Conservation (phyloP, 2,329 filamentous ascomycete genomes). For the Neofusicoccum umdonicola region DNA sequence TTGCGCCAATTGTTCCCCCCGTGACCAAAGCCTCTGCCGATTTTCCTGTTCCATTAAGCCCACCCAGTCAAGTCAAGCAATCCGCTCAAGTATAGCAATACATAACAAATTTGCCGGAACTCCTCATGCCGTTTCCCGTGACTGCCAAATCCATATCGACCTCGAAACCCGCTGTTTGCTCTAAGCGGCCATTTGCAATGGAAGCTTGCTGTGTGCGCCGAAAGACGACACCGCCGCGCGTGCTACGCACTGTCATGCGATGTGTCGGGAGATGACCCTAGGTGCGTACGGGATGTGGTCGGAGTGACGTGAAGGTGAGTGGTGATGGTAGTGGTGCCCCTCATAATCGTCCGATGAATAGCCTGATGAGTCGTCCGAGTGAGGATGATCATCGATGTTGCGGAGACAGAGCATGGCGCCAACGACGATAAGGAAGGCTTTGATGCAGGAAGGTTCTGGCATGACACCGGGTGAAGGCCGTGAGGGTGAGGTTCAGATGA, state of each 20-base stretch:
- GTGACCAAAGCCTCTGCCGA: too few relatives aligned
- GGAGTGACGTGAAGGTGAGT: background rate
- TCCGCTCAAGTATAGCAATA: background rate
- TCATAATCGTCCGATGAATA: background rate
- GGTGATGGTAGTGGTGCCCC: too few relatives aligned
- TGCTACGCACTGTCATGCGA: background rate
- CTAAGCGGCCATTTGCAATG: background rate
- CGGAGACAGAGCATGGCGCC: constrained; percentile 14
- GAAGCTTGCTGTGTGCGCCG: background rate
- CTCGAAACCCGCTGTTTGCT: background rate
- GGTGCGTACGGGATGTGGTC: constrained; percentile 7
- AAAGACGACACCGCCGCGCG: background rate
- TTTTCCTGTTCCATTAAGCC: too few relatives aligned
- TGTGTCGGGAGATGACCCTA: constrained; percentile 2
- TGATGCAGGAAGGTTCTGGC: background rate
- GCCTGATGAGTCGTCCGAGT: background rate
- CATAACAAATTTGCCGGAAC: background rate
- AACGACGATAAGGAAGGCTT: constrained; percentile 13
- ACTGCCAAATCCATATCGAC: background rate
- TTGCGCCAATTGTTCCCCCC: too few relatives aligned
- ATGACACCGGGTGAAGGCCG: background rate
- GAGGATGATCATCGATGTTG: constrained; percentile 15
- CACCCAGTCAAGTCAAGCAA: too few relatives aligned
- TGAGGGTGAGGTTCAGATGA: background rate
- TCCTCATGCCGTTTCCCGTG: background rate